Percentiles rank a stretch among this genome's conserved stretches.
These are phyloP conservation scores for Elaeagnus macrophylla DNA, from an alignment of 306 rosid species.

Conservation along the genomic window DNA sequence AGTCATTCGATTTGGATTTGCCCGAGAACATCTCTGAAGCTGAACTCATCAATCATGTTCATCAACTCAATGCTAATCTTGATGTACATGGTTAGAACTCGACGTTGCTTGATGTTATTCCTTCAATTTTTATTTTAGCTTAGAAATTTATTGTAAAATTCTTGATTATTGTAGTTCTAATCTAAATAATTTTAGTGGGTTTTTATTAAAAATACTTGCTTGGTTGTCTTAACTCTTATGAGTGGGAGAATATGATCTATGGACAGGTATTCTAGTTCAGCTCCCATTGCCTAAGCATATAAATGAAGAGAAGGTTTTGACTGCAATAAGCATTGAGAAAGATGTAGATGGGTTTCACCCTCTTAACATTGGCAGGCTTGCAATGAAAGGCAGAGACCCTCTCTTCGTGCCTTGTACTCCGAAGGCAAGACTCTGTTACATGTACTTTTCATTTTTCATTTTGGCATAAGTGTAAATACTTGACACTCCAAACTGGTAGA, in stretches of 20 bases:
- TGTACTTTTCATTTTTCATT: no score
- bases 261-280: conserved; percentile 81
- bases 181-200: no score
- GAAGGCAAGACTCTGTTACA: no score
- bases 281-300: conserved; percentile 91
- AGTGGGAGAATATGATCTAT: conserved; percentile 3
- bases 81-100: conserved; percentile 62
- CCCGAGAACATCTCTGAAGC: conserved; percentile 58
- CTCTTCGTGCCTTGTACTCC: conserved; percentile 87
- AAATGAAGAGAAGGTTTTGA: conserved; percentile 70
- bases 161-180: background rate
- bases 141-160: background rate
- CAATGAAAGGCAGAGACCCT: conserved; percentile 94
- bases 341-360: conserved; percentile 99
- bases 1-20: conserved; percentile 65
- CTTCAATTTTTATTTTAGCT: background rate
- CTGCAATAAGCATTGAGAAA: conserved; percentile 74
- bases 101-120: background rate
- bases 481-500: no score
- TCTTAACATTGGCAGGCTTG: conserved; percentile 83
- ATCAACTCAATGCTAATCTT: conserved; percentile 52
- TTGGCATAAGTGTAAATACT: no score
- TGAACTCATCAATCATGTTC: conserved; percentile 54
- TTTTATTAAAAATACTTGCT: background rate
- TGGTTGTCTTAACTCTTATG: background rate